Evolutionary conservation across 176 grass and related monocot genomes (phyloP).

Genomic region (Bothriochloa decipiens): DNA sequence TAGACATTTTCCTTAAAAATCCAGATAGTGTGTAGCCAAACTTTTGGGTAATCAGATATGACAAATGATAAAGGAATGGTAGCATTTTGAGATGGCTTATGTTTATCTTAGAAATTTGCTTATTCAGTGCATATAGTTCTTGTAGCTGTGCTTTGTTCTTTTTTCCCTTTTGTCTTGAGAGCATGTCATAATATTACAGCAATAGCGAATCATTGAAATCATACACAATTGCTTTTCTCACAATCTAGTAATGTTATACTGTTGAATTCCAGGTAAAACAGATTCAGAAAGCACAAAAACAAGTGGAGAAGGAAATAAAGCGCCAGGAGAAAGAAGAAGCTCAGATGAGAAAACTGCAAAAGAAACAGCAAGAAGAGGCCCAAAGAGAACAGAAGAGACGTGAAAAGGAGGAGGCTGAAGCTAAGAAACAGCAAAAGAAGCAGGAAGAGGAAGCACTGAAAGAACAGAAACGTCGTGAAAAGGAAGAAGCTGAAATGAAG

Average conservation of each 20-base stretch:
- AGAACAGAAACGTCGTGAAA: slow-evolving; percentile 77
- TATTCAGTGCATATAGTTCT: slow-evolving; percentile 22
- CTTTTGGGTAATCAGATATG: neutral
- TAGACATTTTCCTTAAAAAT: slow-evolving; percentile 5
- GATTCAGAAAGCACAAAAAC: slow-evolving; percentile 43
- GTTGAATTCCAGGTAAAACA: slow-evolving; percentile 43
- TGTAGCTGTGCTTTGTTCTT: slow-evolving; percentile 10
- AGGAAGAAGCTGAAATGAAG: slow-evolving; percentile 82
- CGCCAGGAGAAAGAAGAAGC: slow-evolving; percentile 72
- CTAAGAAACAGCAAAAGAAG: slow-evolving; percentile 70
- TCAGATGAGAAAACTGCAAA: slow-evolving; percentile 58
- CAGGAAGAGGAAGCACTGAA: slow-evolving; percentile 81
- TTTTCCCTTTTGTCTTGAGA: neutral
- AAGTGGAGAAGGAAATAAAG: slow-evolving; percentile 61
- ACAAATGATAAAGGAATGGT: slow-evolving; percentile 16
- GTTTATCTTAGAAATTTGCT: slow-evolving; percentile 22
- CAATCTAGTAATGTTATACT: slow-evolving; percentile 9
- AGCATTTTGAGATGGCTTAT: neutral
- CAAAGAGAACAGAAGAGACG: slow-evolving; percentile 65
- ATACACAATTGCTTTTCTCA: neutral
- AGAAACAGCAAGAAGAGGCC: slow-evolving; percentile 53
- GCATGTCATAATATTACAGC: neutral
- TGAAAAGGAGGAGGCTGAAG: slow-evolving; percentile 74
- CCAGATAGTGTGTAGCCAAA: neutral
- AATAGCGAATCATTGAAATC: neutral